Base-by-base conservation (phyloP, 345 rosid genomes). In the Mangifera indica region DNA sequence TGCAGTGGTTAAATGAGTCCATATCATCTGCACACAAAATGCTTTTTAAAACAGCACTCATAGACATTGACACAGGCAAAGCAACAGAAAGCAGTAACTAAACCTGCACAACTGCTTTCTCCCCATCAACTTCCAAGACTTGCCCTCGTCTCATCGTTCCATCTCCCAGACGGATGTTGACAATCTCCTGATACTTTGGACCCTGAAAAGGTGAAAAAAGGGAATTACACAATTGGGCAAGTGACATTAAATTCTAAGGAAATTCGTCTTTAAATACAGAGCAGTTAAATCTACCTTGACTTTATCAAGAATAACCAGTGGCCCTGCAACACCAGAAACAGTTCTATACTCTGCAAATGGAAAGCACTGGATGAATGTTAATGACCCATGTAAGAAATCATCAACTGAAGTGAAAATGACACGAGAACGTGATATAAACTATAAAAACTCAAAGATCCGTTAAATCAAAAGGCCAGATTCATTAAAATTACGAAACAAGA, bases 41-140 rank as follows among this genome's bases (percentile, higher is more conserved):
- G n/a, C 11, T 46, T 10, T 46, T 2, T 8, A 46, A 9, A 2
- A 2, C 51, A 46, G 14, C 14, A 14, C 51, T 6, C 10, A 46
- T 3, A 46, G 14, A 46, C 51, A 46, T n/a, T n/a, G 51, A 9
- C 20, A 67, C 42, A 22, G 13, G 12, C 14, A 49, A 73, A 25
- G 64, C n/a, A 25, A 22, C 14, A 29, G 65, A 51, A 25, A 13
- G 51, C 51, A 46, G 51, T 14, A 46, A 46, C 2, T 51, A 67
- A 67, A 91, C 98, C 96, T 94, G 99, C 54, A 94, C 97, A 79
- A 94, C 92, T 26, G 99, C 99, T 77, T 87, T 95, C 86, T 95
- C 99, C 18, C 99, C 98, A 70, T 95, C 99, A 66, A 94, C 98
- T 88, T 94, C 98, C 67, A 94, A 76, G 54, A 94, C 98, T 78